Evolutionary conservation across 1,284 basidiomycete species (phyloP), one percentile per base, ranked within the genome.

Genomic region (Ceratobasidium sp.): DNA sequence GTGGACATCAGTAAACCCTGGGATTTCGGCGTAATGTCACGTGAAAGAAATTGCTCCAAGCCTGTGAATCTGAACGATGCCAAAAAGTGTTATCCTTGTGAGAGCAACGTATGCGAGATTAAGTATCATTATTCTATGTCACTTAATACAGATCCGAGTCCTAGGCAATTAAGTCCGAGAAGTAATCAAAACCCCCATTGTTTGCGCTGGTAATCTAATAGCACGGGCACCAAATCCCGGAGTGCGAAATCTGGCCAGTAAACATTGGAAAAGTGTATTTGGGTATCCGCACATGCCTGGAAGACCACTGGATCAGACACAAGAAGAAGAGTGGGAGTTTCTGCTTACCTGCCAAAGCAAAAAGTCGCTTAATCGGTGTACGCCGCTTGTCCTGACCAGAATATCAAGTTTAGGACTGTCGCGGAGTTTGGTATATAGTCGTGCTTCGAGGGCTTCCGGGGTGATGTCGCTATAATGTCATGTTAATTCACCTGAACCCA

Each of bases 191-290:
- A 65, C 6, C 62, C 62, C 87, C 87, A 92, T n/a, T 83, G 78
- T 75, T 89, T 89, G 50, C 87, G 84, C 78, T 97, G 95, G 79
- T 91, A 98, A 56, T 90, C 87, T 20, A 98, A 81, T 17, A 98
- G 77, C 70, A 97, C 89, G 1, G 93, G 92, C 25, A 95, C 78
- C 76, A 97, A 87, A 74, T 99, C 93, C 65, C 86, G 83, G 4
- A 98, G 77, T 1, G 95, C 93, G 77, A 98, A 98, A 69, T 96
- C 90, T 0, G 97, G 97, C 97, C 97, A 99, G 77, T 91, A 96
- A 0, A 87, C 87, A 35, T 88, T 80, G n/a, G 89, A 86, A 78
- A 98, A 96, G 77, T 98, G 93, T n/a, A 99, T 81, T 73, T 96
- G 93, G 0, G 94, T 93, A 73, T 90, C 79, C 74, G 94, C 89